Base-by-base conservation (phyloP, 1,284 basidiomycete species). In the Malassezia vespertilionis region DNA sequence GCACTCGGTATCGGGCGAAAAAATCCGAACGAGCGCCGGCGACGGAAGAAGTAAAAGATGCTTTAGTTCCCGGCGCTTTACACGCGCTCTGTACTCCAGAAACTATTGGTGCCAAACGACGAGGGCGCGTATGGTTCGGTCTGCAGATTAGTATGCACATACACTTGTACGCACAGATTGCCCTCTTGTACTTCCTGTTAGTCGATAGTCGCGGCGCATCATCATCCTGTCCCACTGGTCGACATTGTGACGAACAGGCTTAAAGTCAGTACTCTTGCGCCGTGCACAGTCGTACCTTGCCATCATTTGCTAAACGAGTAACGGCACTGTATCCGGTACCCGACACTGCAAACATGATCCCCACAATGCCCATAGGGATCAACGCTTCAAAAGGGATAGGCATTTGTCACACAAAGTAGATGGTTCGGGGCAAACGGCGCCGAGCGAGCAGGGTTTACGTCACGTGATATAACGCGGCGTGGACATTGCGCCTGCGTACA, bases 181-280 rank as follows among this genome's bases (percentile, higher is more conserved):
- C 40, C 65, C 69, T 56, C 69, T 45, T 27, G 41, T 50, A 22
- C 50, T 63, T 15, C 69, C 69, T 1, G 69, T 71, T 15, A 71
- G 44, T 7, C 66, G 46, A 44, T 68, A 56, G 44, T 71, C 69
- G 11, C 69, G 55, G 32, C 55, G 53, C 62, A 71, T 67, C 69
- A 71, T 70, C 60, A 69, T 65, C 15, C 60, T 47, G 35, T 71
- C 69, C 62, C 65, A 71, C 40, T 65, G 56, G 53, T 71, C 69
- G 32, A 71, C 45, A 40, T 56, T 57, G 58, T 69, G 58, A 24
- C 68, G 57, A 28, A 57, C 48, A 10, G 67, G 67, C 62, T 69
- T 44, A 3, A 14, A 20, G 27, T 41, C 11, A 33, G 18, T 11
- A 22, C 20, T 12, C 14, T 1, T 5, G 7, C 14, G 18, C 11